These are phyloP conservation scores for Neofusicoccum parvum DNA, from an alignment of 2,329 filamentous ascomycete species.

Conservation along the genomic window DNA sequence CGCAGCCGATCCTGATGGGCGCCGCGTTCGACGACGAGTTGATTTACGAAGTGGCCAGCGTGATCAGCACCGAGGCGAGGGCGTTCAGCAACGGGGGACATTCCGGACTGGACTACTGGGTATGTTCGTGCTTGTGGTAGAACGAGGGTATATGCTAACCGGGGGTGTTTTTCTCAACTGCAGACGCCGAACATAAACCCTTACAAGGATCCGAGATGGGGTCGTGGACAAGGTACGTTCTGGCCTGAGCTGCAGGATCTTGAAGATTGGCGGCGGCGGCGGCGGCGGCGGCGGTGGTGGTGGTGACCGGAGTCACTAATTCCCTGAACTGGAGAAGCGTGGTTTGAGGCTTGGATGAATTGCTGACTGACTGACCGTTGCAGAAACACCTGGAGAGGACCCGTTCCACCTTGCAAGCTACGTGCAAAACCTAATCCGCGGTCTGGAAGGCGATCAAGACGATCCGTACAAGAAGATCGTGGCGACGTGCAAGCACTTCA, in stretches of 20 bases:
- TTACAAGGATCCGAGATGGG: slow-evolving; percentile 66
- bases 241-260: neutral
- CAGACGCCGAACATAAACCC: slow-evolving; percentile 68
- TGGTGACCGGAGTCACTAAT: no score
- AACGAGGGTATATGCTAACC: no score
- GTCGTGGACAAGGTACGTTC: slow-evolving; percentile 50
- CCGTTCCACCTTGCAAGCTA: slow-evolving; percentile 54
- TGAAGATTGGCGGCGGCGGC: no score
- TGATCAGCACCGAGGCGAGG: slow-evolving; percentile 63
- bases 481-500: slow-evolving; percentile 52
- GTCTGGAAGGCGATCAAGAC: slow-evolving; percentile 48
- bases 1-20: slow-evolving; percentile 63
- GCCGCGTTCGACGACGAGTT: slow-evolving; percentile 67
- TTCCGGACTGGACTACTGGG: slow-evolving; percentile 58
- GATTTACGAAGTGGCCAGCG: slow-evolving; percentile 58
- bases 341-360: neutral
- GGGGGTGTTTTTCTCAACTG: no score
- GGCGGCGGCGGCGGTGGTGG: no score
- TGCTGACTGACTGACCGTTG: neutral
- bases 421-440: slow-evolving; percentile 54
- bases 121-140: neutral
- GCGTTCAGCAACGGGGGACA: slow-evolving; percentile 65
- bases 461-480: slow-evolving; percentile 42
- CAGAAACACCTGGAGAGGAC: slow-evolving; percentile 62
- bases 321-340: slow-evolving; percentile 26